Evolutionary conservation across 2,329 filamentous ascomycete genomes (phyloP).

Genomic region (Aspergillus glaucus): DNA sequence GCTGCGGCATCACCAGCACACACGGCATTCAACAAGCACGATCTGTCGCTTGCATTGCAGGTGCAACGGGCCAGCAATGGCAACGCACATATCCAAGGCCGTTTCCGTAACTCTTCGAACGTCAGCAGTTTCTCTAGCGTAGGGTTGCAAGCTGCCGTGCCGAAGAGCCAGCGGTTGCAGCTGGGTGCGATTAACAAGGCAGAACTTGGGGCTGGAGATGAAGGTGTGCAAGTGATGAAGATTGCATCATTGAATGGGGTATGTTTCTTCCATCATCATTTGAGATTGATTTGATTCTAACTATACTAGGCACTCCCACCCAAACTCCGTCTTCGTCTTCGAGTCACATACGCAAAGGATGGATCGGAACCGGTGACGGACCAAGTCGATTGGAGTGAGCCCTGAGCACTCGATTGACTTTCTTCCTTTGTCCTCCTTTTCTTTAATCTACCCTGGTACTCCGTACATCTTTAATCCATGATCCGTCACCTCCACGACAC

Average conservation of each 20-base stretch:
- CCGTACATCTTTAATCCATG: not conserved
- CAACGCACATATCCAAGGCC: slow-evolving; percentile 72
- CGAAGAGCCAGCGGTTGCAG: slow-evolving; percentile 91
- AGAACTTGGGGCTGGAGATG: slow-evolving; percentile 68
- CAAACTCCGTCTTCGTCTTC: slow-evolving; percentile 72
- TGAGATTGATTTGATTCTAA: slow-evolving; percentile 20
- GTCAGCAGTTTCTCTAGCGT: slow-evolving; percentile 64
- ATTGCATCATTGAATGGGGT: slow-evolving; percentile 80
- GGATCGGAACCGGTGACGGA: slow-evolving; percentile 68
- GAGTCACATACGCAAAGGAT: slow-evolving; percentile 71
- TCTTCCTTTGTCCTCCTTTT: not conserved
- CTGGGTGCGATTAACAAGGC: slow-evolving; percentile 80
- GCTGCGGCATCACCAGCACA: slow-evolving; percentile 47
- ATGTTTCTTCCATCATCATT: slow-evolving; percentile 44
- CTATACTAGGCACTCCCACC: slow-evolving; percentile 58
- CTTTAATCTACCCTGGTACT: not conserved
- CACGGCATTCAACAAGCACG: slow-evolving; percentile 80
- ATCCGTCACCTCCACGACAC: not conserved
- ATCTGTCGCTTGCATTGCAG: slow-evolving; percentile 71
- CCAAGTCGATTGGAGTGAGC: slow-evolving; percentile 95
- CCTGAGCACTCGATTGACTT: slow-evolving; percentile 27
- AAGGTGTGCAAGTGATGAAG: slow-evolving; percentile 87
- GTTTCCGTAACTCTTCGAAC: slow-evolving; percentile 71
- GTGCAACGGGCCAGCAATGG: slow-evolving; percentile 67
- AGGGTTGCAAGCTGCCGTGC: slow-evolving; percentile 87